phyloP scores from a whole-genome alignment of 306 rosid species.

The Sesbania bispinosa region DNA sequence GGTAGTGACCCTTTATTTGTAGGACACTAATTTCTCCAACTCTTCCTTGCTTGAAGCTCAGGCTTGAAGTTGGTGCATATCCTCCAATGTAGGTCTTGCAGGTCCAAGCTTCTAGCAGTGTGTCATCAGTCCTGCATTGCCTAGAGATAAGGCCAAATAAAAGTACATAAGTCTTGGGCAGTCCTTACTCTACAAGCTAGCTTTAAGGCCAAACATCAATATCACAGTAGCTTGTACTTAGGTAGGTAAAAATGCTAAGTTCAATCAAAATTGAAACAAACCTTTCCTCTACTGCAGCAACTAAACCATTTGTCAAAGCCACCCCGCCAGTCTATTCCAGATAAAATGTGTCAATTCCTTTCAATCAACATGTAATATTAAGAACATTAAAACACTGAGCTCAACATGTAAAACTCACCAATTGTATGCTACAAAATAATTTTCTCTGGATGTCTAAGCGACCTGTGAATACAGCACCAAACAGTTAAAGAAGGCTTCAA shows the following conservation, averaged over 20 bases:
- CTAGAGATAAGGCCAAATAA: no score
- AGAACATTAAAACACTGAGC: slow-evolving; percentile 20
- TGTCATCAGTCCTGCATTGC: no score
- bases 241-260: slow-evolving; percentile 1
- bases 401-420: slow-evolving; percentile 57
- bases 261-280: slow-evolving; percentile 37
- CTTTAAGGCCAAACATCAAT: slow-evolving; percentile 9
- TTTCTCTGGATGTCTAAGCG: slow-evolving; percentile 94
- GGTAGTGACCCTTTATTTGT: no score
- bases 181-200: no score
- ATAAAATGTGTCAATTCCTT: slow-evolving; percentile 32
- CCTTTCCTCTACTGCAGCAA: slow-evolving; percentile 94
- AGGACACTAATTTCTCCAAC: no score
- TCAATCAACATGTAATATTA: slow-evolving; percentile 16
- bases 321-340: slow-evolving; percentile 83
- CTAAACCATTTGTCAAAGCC: slow-evolving; percentile 78
- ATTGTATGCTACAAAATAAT: slow-evolving; percentile 91
- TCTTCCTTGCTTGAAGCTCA: no score
- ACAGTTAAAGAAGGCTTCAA: slow-evolving; percentile 25
- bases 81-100: no score
- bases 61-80: no score
- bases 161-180: no score
- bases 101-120: no score
- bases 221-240: background rate
- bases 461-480: slow-evolving; percentile 52